Conservation (phyloP, 768 basidiomycete genomes). For the Boletellus emodensis region DNA sequence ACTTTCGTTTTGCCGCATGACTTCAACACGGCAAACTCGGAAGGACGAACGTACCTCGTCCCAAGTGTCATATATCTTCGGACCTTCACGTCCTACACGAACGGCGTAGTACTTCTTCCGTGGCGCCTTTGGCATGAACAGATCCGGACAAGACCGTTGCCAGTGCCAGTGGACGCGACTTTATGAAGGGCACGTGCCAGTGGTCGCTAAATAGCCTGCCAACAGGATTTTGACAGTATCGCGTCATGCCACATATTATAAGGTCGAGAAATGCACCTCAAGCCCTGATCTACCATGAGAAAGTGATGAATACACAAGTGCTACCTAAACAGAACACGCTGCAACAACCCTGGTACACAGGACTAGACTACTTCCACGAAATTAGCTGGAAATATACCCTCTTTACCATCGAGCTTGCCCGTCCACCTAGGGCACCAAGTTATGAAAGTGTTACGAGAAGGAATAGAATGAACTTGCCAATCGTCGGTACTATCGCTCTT, state of each 20-base stretch:
- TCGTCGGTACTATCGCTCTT: conserved; percentile 72
- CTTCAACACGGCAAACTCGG: background rate
- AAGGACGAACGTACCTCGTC: conserved; percentile 43
- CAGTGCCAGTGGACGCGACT: background rate
- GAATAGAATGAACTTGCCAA: conserved; percentile 45
- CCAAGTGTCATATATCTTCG: conserved; percentile 57
- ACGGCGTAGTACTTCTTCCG: conserved; percentile 60
- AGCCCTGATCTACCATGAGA: background rate
- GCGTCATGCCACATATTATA: too few species aligned
- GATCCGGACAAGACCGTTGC: background rate
- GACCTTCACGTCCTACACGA: conserved; percentile 51
- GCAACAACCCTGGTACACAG: background rate
- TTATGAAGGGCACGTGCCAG: background rate
- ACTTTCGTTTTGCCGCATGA: conserved; percentile 31
- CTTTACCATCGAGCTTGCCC: conserved; percentile 54
- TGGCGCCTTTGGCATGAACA: conserved; percentile 27
- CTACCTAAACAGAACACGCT: background rate
- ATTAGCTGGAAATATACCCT: conserved; percentile 80
- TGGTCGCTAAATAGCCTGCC: too few species aligned
- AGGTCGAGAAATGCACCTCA: too few species aligned
- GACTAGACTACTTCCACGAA: conserved; percentile 63
- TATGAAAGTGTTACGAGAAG: background rate
- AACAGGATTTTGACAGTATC: too few species aligned
- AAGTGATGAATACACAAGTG: conserved; percentile 1
- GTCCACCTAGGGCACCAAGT: conserved; percentile 56